Percentiles rank a stretch among this genome's conserved stretches.
phyloP scores from a whole-genome alignment of 768 basidiomycete species.

The Amanita subjunquillea region DNA sequence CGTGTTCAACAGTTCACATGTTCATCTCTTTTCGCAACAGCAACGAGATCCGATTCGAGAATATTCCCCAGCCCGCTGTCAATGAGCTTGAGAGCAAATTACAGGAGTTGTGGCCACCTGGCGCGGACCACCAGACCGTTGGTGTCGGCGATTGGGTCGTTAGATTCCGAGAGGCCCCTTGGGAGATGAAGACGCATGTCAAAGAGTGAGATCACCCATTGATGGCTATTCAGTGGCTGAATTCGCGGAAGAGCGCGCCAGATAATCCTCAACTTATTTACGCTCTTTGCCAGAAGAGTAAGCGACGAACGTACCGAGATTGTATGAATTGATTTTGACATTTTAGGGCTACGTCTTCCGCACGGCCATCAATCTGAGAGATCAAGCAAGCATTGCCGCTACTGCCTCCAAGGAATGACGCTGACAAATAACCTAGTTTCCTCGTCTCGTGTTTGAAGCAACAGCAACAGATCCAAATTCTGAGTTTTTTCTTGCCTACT shows the following conservation, averaged over 20 bases:
- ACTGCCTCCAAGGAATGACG: not conserved
- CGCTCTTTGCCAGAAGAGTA: constrained; percentile 49
- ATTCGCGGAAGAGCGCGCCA: constrained; percentile 36
- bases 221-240: constrained; percentile 1
- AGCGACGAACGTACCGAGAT: constrained; percentile 11
- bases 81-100: constrained; percentile 49
- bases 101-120: constrained; percentile 54
- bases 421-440: constrained; percentile 21
- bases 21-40: constrained; percentile 60
- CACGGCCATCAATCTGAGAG: constrained; percentile 48
- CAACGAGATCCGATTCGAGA: constrained; percentile 53
- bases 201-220: constrained; percentile 34
- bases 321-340: constrained; percentile 3
- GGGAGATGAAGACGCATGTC: constrained; percentile 50
- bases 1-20: constrained; percentile 46
- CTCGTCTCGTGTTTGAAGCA: constrained; percentile 60
- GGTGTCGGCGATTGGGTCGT: constrained; percentile 36
- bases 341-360: constrained; percentile 62
- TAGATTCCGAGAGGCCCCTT: constrained; percentile 58
- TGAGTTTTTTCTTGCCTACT: constrained; percentile 55
- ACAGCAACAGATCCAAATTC: constrained; percentile 35
- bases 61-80: constrained; percentile 36
- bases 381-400: constrained; percentile 28
- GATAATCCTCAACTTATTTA: constrained; percentile 52
- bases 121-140: constrained; percentile 32